phyloP scores from a whole-genome alignment of 2,329 filamentous ascomycete genomes.

The Ophiocordyceps camponoti-saundersi region DNA sequence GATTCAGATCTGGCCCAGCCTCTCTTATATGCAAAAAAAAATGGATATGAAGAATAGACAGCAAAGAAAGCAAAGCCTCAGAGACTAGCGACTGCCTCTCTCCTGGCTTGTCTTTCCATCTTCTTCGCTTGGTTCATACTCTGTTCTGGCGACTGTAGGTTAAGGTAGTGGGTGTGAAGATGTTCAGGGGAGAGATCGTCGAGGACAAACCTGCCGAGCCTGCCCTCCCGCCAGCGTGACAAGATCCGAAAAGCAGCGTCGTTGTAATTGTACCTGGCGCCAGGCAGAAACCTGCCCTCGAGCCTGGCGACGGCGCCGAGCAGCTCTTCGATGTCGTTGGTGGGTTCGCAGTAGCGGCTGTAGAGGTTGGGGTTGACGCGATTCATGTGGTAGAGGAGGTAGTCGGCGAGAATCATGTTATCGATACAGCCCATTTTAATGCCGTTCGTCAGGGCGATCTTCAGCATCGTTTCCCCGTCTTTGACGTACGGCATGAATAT shows the following conservation, averaged over 20 bases:
- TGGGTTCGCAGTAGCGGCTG: constrained; percentile 45
- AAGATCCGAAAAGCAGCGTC: constrained; percentile 66
- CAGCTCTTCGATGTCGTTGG: constrained; percentile 66
- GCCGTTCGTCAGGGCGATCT: constrained; percentile 77
- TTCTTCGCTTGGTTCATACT: constrained; percentile 57
- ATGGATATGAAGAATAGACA: too few relatives aligned
- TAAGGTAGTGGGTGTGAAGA: constrained; percentile 30
- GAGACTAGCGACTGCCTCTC: constrained; percentile 19
- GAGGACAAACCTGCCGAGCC: constrained; percentile 59
- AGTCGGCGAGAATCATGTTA: constrained; percentile 68
- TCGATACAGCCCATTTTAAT: constrained; percentile 81
- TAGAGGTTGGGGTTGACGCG: constrained; percentile 45
- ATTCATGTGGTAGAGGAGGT: constrained; percentile 77
- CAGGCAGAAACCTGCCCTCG: constrained; percentile 60
- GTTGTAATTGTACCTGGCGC: constrained; percentile 53
- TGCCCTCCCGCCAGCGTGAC: constrained; percentile 64
- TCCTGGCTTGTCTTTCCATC: constrained; percentile 42
- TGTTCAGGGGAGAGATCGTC: constrained; percentile 54
- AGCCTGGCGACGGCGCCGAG: constrained; percentile 53
- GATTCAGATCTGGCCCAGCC: too few relatives aligned
- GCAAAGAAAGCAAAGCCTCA: too few relatives aligned
- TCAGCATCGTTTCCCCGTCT: constrained; percentile 78
- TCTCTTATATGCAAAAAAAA: too few relatives aligned
- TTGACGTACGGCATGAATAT: constrained; percentile 89
- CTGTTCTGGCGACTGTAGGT: constrained; percentile 26